Base-by-base conservation (phyloP, 805 yeast genomes). In the Yarrowia deformans region DNA sequence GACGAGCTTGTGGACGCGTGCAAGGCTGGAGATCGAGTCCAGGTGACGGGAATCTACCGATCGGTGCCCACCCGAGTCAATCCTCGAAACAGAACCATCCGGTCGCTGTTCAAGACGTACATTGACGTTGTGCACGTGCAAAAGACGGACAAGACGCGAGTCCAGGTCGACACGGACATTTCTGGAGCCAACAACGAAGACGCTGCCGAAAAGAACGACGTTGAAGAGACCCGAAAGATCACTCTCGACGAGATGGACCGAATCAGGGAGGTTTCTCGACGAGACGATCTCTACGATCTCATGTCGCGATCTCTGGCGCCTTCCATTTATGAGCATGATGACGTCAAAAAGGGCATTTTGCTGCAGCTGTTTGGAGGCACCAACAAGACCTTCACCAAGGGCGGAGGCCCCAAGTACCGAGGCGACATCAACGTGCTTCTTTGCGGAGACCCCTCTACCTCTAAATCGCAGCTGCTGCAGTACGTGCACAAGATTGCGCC, bases 381-480 rank as follows among this genome's bases (percentile, higher is more conserved):
- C 16, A 92, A 94, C 75, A 95, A 95, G 79, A 85, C 86, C 1
- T 92, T 94, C 78, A 81, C 83, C 46, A 93, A 93, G 77, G 97
- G 98, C 74, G 98, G 98, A 2, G 74, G 81, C 10, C 84, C 84
- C 10, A 84, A 92, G 72, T 94, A 93, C 78, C 86, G 99, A 82
- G 99, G 99, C 60, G 99, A 95, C 77, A 88, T 95, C 71, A 95
- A 95, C 76, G 84, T 95, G 61, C 80, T 95, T 69, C 82, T 95
- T 52, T 94, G 98, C 81, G 99, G 99, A 74, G 99, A 95, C 77
- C 99, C 99, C 1, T 94, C 98, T 10, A 95, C 99, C 1, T 88
- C 98, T 13, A 95, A 95, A 77, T 95, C 99, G 2, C 99, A 95
- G 79, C 80, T 95, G 56, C 83, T 95, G 72, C 97, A 93, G 76